phyloP scores from a whole-genome alignment of 768 basidiomycete species.

The Auriscalpium microsporum region DNA sequence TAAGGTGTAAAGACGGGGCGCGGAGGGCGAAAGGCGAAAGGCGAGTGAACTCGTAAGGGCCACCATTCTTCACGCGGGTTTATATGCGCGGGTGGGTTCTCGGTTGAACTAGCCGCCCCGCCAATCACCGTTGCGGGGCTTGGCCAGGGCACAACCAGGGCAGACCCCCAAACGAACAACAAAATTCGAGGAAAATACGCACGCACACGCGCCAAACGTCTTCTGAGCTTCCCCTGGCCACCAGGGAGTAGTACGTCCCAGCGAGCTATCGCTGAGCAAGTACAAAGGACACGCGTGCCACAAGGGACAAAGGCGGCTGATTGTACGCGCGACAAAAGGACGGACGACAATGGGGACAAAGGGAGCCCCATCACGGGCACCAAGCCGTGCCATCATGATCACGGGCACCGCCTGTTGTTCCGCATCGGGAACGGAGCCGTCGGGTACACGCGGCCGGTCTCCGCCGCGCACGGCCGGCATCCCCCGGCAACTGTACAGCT shows the following conservation, averaged over 20 bases:
- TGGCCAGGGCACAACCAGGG: background rate
- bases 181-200: background rate
- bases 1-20: slow-evolving; percentile 22
- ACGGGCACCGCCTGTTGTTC: slow-evolving; percentile 10
- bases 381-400: too few species aligned
- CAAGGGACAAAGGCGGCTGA: background rate
- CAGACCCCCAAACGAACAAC: background rate
- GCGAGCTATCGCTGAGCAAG: too few species aligned
- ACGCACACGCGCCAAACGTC: too few species aligned
- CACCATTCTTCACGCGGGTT: slow-evolving; percentile 3
- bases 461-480: slow-evolving; percentile 25
- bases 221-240: too few species aligned
- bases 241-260: too few species aligned
- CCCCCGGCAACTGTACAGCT: slow-evolving; percentile 30
- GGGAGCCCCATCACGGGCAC: slow-evolving; percentile 19
- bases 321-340: slow-evolving; percentile 1
- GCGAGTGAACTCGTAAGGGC: background rate
- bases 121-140: background rate
- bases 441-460: too few species aligned
- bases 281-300: background rate
- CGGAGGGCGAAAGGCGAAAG: slow-evolving; percentile 8
- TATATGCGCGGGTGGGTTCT: background rate
- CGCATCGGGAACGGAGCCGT: background rate
- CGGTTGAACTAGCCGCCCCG: background rate
- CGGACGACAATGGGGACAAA: slow-evolving; percentile 15